These are phyloP conservation scores for Lentinula lateritia DNA, from an alignment of 768 basidiomycete genomes.

Conservation along the genomic window DNA sequence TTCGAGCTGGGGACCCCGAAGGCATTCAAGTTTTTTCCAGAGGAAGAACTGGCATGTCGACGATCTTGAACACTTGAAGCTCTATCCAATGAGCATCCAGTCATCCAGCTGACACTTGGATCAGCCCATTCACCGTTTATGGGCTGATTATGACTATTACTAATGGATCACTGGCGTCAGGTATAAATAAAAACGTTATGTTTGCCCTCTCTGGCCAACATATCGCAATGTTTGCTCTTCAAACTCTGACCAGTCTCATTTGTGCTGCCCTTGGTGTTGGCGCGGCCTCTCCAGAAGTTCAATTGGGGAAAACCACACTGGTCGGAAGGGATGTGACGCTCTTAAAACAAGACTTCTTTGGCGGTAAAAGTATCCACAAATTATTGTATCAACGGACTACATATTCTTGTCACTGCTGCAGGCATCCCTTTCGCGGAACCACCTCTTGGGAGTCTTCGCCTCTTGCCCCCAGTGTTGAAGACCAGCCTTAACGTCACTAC, in stretches of 20 bases:
- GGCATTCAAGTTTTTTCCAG: too few species aligned
- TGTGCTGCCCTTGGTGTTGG: background rate
- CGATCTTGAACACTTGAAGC: too few species aligned
- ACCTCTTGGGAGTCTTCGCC: conserved; percentile 41
- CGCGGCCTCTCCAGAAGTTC: conserved; percentile 15
- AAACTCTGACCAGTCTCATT: background rate
- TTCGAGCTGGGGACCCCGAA: too few species aligned
- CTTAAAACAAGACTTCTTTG: conserved; percentile 41
- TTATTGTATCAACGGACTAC: background rate
- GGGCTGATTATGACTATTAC: too few species aligned
- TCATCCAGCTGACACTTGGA: too few species aligned
- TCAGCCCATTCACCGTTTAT: too few species aligned
- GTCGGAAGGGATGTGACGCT: conserved; percentile 27
- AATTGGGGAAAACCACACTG: conserved; percentile 32
- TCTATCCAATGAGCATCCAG: too few species aligned
- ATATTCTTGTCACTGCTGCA: conserved; percentile 12
- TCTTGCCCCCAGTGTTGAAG: conserved; percentile 41
- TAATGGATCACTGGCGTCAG: too few species aligned
- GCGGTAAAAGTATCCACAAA: conserved; percentile 23
- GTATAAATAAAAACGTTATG: too few species aligned
- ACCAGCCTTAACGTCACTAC: conserved; percentile 24
- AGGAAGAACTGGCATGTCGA: too few species aligned
- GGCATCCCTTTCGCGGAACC: conserved; percentile 54
- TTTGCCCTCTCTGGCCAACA: too few species aligned
- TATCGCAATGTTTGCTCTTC: background rate